phyloP scores from a whole-genome alignment of 352 stramenopile species.

The Aphanomyces cochlioides region DNA sequence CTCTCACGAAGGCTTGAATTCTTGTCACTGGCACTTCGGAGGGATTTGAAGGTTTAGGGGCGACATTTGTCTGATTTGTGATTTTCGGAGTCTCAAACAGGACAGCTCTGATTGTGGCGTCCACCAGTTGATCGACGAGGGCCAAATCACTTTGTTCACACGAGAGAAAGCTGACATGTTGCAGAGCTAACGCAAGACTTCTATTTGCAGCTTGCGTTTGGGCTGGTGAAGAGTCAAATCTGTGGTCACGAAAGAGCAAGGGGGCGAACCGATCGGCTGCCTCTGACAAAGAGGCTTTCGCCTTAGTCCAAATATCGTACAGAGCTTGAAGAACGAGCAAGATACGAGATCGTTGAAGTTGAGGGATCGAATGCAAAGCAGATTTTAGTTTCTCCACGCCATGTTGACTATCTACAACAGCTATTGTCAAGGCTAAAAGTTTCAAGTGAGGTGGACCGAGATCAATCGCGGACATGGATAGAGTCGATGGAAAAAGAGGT shows the following conservation, averaged over 20 bases:
- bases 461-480: neutral
- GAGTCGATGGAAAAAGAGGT: neutral
- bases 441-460: neutral
- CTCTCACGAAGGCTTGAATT: conserved; percentile 1
- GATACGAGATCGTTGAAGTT: neutral
- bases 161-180: neutral
- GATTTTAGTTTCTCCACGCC: neutral
- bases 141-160: neutral
- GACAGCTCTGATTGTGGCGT: neutral
- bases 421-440: neutral
- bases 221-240: neutral
- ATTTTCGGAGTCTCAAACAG: neutral
- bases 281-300: neutral
- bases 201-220: neutral
- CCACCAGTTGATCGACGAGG: neutral
- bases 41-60: conserved; percentile 38
- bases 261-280: neutral
- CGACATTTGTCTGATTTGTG: conserved; percentile 6
- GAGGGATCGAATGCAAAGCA: neutral
- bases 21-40: neutral
- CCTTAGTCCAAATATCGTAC: neutral
- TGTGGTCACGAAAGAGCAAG: conserved; percentile 7
- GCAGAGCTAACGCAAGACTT: conserved; percentile 3
- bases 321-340: conserved; percentile 3
- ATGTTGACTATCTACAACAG: neutral